Base-by-base conservation (phyloP, 2,329 filamentous ascomycete species). In the Davidsoniella eucalypti region DNA sequence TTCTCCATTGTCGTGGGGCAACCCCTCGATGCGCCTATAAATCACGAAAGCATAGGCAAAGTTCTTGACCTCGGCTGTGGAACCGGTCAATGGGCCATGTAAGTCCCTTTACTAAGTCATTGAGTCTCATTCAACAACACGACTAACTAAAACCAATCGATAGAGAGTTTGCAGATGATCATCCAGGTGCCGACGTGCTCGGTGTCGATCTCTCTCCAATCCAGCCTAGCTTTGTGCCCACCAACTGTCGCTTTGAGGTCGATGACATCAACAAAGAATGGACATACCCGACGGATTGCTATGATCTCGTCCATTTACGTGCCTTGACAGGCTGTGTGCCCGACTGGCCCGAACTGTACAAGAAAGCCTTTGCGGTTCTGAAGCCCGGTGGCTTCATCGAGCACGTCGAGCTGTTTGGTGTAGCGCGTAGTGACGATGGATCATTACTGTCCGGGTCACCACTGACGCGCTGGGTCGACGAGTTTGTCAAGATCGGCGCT, bases 211-310 rank as follows among this genome's bases (percentile, higher is more conserved):
- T 78, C 2, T 76, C 72, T 14, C 73, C 75, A 0, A 74, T 76
- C 14, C 75, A 78, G 53, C 73, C 75, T 2, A 63, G 63, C 12
- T 73, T 65, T 60, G 69, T 80, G 0, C 76, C 78, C 0, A 67
- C 69, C 14, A 83, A 82, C 56, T 75, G 79, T 49, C 70, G 72
- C 53, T 83, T 82, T 52, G 69, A 80, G 50, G 70, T 82, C 38
- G 78, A 82, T 59, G 77, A 83, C 55, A 70, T 76, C 33, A 73
- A 75, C 54, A 67, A 61, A 16, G 59, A 65, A 4, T 70, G 66
- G 66, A 73, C 64, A 59, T 75, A 64, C 36, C 64, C 68, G 0
- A 57, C 64, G 0, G 57, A 68, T 46, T 59, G 67, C 47, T 78
- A 78, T 55, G 76, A 82, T 60, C 75, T 71, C 55, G 69, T 82